Evolutionary conservation across 2,329 filamentous ascomycete species (phyloP).

Genomic region (Colletotrichum higginsianum): DNA sequence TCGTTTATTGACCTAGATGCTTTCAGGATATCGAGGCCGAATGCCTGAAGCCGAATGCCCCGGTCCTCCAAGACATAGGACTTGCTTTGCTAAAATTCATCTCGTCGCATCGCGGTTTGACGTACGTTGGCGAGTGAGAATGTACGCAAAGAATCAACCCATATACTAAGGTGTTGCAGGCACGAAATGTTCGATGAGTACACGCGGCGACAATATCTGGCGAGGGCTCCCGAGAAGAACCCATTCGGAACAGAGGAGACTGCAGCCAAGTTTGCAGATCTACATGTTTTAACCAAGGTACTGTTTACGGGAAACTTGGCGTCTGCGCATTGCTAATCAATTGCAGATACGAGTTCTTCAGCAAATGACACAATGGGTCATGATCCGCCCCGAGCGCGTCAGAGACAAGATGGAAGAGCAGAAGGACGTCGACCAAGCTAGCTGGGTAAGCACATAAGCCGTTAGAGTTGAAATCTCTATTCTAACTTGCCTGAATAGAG

Average conservation of each 20-base stretch:
- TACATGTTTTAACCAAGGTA: slow-evolving; percentile 87
- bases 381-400: slow-evolving; percentile 89
- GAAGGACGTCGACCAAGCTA: slow-evolving; percentile 83
- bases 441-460: slow-evolving; percentile 76
- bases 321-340: not conserved
- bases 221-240: slow-evolving; percentile 84
- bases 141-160: not conserved
- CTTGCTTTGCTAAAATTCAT: slow-evolving; percentile 91
- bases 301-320: slow-evolving; percentile 15
- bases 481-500: slow-evolving; percentile 59
- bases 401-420: slow-evolving; percentile 88
- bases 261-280: slow-evolving; percentile 81
- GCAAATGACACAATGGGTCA: slow-evolving; percentile 89
- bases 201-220: slow-evolving; percentile 86
- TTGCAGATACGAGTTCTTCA: slow-evolving; percentile 81
- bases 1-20: slow-evolving; percentile 7
- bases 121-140: slow-evolving; percentile 70
- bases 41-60: slow-evolving; percentile 85
- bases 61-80: slow-evolving; percentile 84
- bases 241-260: slow-evolving; percentile 86
- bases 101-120: slow-evolving; percentile 92
- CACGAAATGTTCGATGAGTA: slow-evolving; percentile 94
- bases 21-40: slow-evolving; percentile 87
- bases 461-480: too few species aligned
- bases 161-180: slow-evolving; percentile 52